These are phyloP conservation scores for Anastatica hierochuntica DNA, from an alignment of 345 rosid genomes.

Conservation along the genomic window DNA sequence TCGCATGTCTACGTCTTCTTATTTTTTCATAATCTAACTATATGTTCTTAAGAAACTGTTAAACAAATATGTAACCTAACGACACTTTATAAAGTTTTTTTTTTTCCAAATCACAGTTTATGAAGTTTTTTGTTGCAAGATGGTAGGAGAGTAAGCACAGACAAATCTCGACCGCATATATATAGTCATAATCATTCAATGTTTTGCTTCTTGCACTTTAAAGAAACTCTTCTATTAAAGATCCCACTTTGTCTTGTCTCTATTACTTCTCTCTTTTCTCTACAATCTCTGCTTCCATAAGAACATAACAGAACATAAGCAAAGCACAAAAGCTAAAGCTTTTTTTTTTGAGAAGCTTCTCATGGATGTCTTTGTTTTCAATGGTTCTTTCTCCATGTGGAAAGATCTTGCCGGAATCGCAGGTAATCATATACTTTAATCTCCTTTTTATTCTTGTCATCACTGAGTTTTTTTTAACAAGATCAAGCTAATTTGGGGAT, in stretches of 20 bases:
- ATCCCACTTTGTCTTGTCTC: background rate
- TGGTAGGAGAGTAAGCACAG: constrained; percentile 2
- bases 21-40: too few relatives aligned
- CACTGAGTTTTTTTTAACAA: background rate
- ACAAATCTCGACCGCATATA: constrained; percentile 26
- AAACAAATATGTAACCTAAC: background rate
- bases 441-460: background rate
- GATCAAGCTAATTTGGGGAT: background rate
- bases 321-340: constrained; percentile 1
- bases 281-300: background rate
- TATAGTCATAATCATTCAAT: constrained; percentile 10
- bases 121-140: background rate
- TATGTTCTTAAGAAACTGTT: too few relatives aligned
- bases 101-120: too few relatives aligned
- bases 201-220: constrained; percentile 2
- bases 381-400: constrained; percentile 20
- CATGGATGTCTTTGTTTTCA: constrained; percentile 32
- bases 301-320: constrained; percentile 13
- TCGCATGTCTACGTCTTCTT: too few relatives aligned
- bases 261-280: background rate
- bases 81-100: background rate
- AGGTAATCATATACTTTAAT: constrained; percentile 11
- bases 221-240: background rate
- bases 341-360: constrained; percentile 12
- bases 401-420: constrained; percentile 71